Conservation (phyloP, 345 rosid species). For the Salix koriyanagi region DNA sequence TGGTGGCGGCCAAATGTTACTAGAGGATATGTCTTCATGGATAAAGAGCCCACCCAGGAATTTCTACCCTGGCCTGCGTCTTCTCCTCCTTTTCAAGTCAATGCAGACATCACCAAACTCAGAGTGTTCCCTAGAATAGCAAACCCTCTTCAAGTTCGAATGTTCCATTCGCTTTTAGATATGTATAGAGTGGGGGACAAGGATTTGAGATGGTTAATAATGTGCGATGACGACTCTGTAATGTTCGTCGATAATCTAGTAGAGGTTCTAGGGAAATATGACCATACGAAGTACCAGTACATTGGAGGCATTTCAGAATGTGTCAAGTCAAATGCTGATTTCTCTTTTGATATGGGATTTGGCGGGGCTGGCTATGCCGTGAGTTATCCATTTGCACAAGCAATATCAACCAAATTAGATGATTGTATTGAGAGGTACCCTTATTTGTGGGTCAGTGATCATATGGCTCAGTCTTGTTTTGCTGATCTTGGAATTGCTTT, state of each 20-base stretch:
- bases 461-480: slow-evolving; percentile 37
- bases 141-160: slow-evolving; percentile 12
- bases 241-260: slow-evolving; percentile 18
- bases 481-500: slow-evolving; percentile 49
- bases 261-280: slow-evolving; percentile 2
- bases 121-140: slow-evolving; percentile 5
- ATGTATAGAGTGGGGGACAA: slow-evolving; percentile 15
- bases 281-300: slow-evolving; percentile 16
- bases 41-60: slow-evolving; percentile 13
- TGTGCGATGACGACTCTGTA: slow-evolving; percentile 21
- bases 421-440: slow-evolving; percentile 20
- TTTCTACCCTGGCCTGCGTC: slow-evolving; percentile 18
- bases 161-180: slow-evolving; percentile 17
- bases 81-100: slow-evolving; percentile 18
- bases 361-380: slow-evolving; percentile 25
- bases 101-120: slow-evolving; percentile 3
- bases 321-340: slow-evolving; percentile 14
- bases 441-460: slow-evolving; percentile 6
- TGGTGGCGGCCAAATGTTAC: slow-evolving; percentile 27
- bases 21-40: slow-evolving; percentile 16
- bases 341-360: slow-evolving; percentile 25
- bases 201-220: slow-evolving; percentile 17
- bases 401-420: slow-evolving; percentile 7
- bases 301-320: slow-evolving; percentile 19
- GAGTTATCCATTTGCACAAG: slow-evolving; percentile 19